Conservation (phyloP, 768 basidiomycete genomes). For the Termitomyces sp. region DNA sequence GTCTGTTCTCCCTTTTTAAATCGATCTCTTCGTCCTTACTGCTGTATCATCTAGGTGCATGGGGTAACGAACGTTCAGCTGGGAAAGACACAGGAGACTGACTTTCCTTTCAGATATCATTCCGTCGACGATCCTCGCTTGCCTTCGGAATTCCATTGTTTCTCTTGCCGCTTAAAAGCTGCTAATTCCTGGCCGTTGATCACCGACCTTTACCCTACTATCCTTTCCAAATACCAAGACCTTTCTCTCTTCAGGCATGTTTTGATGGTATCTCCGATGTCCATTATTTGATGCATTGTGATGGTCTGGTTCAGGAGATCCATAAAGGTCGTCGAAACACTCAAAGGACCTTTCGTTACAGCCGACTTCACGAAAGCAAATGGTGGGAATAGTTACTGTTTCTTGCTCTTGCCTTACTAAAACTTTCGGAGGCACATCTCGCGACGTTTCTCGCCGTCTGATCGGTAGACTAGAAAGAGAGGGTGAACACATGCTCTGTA, state of each 20-base stretch:
- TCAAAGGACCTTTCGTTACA: constrained; percentile 24
- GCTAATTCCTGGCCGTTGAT: constrained; percentile 71
- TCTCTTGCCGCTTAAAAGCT: constrained; percentile 67
- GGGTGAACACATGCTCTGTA: constrained; percentile 33
- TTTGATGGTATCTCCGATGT: background rate
- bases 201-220: constrained; percentile 47
- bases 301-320: constrained; percentile 12
- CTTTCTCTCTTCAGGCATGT: constrained; percentile 65
- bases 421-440: constrained; percentile 40
- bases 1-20: constrained; percentile 30
- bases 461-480: constrained; percentile 67
- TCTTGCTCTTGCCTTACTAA: background rate
- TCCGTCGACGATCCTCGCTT: constrained; percentile 50
- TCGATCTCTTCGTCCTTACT: background rate
- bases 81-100: background rate
- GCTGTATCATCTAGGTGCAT: constrained; percentile 43
- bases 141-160: constrained; percentile 60
- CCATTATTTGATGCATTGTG: background rate
- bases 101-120: constrained; percentile 48
- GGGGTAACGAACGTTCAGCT: constrained; percentile 33
- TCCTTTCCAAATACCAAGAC: constrained; percentile 62
- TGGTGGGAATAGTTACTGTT: constrained; percentile 34
- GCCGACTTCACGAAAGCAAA: constrained; percentile 55
- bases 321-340: constrained; percentile 41
- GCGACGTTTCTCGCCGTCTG: constrained; percentile 51